phyloP scores from a whole-genome alignment of 441 rosid species.

The Eruca vesicaria region DNA sequence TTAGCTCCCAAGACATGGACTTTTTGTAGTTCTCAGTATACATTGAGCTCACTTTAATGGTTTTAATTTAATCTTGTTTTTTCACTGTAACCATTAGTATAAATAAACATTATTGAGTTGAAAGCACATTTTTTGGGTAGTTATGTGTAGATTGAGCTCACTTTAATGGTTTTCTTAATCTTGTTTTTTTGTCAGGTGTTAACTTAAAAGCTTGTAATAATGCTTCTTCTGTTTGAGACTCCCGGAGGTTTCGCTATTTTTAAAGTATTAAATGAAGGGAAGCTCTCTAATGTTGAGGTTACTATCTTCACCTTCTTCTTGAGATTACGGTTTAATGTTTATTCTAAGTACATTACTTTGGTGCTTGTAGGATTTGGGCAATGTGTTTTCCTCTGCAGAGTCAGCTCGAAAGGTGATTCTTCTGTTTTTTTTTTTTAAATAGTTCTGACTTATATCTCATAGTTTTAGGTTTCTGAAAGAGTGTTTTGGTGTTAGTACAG shows the following conservation, averaged over 20 bases:
- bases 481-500: slow-evolving; percentile 29
- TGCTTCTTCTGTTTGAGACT: slow-evolving; percentile 76
- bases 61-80: no score
- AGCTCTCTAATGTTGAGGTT: slow-evolving; percentile 84
- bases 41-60: not conserved
- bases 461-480: not conserved
- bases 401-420: not conserved
- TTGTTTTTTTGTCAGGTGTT: slow-evolving; percentile 1
- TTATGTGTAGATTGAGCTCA: not conserved
- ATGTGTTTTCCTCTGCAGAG: not conserved
- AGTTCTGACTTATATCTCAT: not conserved
- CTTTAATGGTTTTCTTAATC: not conserved
- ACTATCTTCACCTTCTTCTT: not conserved
- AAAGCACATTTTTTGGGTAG: not conserved
- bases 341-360: not conserved
- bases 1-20: no score
- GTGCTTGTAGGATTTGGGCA: not conserved
- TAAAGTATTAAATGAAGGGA: slow-evolving; percentile 82
- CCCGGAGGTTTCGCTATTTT: slow-evolving; percentile 89
- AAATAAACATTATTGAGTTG: no score
- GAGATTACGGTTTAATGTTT: no score
- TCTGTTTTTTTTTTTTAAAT: not conserved
- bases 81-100: no score
- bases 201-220: slow-evolving; percentile 31
- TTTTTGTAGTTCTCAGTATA: not conserved